Conservation (phyloP, 2,329 filamentous ascomycete species). For the Phialophora macrospora region DNA sequence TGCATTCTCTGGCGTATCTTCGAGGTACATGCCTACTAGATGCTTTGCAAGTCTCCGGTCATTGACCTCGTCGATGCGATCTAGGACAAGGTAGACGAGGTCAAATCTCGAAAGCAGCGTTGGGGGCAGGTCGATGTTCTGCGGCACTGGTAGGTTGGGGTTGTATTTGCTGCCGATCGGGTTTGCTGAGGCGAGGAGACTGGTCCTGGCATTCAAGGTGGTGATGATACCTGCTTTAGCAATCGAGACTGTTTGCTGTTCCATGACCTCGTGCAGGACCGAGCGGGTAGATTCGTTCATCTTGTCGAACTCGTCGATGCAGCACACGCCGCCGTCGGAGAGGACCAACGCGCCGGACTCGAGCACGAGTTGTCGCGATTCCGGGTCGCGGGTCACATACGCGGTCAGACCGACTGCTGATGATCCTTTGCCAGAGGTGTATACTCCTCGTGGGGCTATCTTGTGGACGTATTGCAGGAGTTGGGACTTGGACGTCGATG, state of each 20-base stretch:
- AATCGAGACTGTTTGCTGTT: slow-evolving; percentile 78
- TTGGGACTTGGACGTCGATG: slow-evolving; percentile 95
- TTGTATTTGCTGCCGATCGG: slow-evolving; percentile 99
- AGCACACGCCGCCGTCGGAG: slow-evolving; percentile 76
- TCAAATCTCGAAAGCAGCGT: slow-evolving; percentile 96
- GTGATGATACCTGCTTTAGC: slow-evolving; percentile 80
- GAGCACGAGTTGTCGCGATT: slow-evolving; percentile 73
- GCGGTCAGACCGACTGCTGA: slow-evolving; percentile 77
- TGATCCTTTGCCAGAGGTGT: slow-evolving; percentile 76
- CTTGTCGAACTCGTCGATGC: slow-evolving; percentile 80
- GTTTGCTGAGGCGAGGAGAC: slow-evolving; percentile 94
- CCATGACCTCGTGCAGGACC: slow-evolving; percentile 80
- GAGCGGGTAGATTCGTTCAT: slow-evolving; percentile 77
- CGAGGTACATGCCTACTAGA: slow-evolving; percentile 93
- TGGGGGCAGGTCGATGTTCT: slow-evolving; percentile 96
- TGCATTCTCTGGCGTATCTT: slow-evolving; percentile 87
- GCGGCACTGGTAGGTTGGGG: slow-evolving; percentile 89
- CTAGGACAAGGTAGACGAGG: slow-evolving; percentile 92
- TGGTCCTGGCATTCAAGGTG: slow-evolving; percentile 92
- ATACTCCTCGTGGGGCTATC: slow-evolving; percentile 87
- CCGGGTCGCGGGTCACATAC: slow-evolving; percentile 76
- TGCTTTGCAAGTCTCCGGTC: slow-evolving; percentile 91
- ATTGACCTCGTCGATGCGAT: slow-evolving; percentile 86
- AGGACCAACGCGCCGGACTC: slow-evolving; percentile 75
- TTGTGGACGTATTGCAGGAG: slow-evolving; percentile 94